A percentile compares a stretch with the other conserved stretches of the same genome.
Conservation (phyloP, 257 asterid genomes). For the Solanum virginianum region DNA sequence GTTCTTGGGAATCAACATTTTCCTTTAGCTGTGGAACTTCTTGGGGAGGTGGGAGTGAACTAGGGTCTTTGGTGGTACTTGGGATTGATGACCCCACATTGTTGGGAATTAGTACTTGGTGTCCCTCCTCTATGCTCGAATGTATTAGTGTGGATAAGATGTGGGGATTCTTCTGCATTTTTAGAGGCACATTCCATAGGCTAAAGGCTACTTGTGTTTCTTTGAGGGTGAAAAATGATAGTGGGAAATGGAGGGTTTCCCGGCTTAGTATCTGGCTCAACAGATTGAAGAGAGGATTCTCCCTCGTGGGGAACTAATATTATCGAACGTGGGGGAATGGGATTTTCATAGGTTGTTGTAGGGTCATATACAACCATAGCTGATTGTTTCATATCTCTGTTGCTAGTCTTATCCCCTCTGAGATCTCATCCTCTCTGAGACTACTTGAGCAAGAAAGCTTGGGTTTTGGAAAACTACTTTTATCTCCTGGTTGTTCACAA, state of each 20-base stretch:
- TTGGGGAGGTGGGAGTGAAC: not conserved
- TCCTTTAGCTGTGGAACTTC: not conserved
- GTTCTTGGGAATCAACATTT: not conserved
- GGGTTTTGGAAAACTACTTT: not conserved
- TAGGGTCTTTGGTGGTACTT: too few species aligned
- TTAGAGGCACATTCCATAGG: too few species aligned
- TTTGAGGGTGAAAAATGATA: not conserved
- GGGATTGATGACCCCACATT: not conserved
- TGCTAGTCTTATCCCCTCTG: not conserved
- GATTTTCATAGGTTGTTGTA: too few species aligned
- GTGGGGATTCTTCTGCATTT: too few species aligned
- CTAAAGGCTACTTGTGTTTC: not conserved
- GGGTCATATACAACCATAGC: too few species aligned
- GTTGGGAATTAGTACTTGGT: rapidly evolving
- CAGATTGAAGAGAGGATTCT: too few species aligned
- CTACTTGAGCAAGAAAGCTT: rapidly evolving
- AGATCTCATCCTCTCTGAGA: not conserved
- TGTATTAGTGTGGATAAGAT: not conserved
- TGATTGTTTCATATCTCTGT: not conserved
- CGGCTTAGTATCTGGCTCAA: not conserved
- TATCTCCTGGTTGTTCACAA: not conserved
- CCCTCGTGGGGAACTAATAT: not conserved
- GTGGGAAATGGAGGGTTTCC: not conserved
- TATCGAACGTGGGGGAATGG: too few species aligned
- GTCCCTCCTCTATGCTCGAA: not conserved